These are phyloP conservation scores for Diplodia sapinea DNA, from an alignment of 2,329 filamentous ascomycete species.

Conservation along the genomic window DNA sequence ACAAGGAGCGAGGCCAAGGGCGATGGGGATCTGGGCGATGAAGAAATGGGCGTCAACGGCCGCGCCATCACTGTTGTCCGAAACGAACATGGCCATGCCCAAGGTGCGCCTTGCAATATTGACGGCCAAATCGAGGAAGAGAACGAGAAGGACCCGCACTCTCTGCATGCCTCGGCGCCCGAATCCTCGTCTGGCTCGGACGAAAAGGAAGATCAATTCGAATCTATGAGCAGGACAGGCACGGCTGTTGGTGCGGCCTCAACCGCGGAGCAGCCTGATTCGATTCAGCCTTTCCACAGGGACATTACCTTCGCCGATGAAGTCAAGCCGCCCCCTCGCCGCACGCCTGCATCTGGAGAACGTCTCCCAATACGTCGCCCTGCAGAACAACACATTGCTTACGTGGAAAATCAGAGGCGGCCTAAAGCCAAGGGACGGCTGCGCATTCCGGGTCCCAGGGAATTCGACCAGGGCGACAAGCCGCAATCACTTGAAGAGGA, in stretches of 20 bases:
- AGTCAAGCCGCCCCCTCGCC: conserved; percentile 64
- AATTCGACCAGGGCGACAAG: conserved; percentile 81
- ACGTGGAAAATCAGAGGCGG: conserved; percentile 82
- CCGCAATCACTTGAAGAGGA: conserved; percentile 65
- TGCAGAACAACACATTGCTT: conserved; percentile 83
- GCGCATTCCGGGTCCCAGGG: conserved; percentile 88
- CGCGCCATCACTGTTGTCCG: conserved; percentile 71
- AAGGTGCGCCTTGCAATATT: conserved; percentile 61
- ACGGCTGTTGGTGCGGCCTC: neutral
- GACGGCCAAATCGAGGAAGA: conserved; percentile 57
- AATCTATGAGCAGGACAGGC: conserved; percentile 5
- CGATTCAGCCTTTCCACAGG: conserved; percentile 42
- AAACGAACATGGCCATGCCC: conserved; percentile 56
- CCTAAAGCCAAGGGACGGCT: conserved; percentile 73
- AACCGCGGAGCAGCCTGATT: conserved; percentile 6
- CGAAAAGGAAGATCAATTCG: conserved; percentile 31
- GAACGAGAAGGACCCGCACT: conserved; percentile 35
- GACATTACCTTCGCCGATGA: conserved; percentile 74
- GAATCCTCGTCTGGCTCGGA: conserved; percentile 57
- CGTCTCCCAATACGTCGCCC: conserved; percentile 60
- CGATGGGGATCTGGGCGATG: conserved; percentile 52
- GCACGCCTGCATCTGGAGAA: conserved; percentile 56
- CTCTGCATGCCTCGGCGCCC: conserved; percentile 5
- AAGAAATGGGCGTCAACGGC: conserved; percentile 69
- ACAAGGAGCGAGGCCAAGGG: conserved; percentile 55